phyloP scores from a whole-genome alignment of 768 basidiomycete species.

The Lentinula detonsa region DNA sequence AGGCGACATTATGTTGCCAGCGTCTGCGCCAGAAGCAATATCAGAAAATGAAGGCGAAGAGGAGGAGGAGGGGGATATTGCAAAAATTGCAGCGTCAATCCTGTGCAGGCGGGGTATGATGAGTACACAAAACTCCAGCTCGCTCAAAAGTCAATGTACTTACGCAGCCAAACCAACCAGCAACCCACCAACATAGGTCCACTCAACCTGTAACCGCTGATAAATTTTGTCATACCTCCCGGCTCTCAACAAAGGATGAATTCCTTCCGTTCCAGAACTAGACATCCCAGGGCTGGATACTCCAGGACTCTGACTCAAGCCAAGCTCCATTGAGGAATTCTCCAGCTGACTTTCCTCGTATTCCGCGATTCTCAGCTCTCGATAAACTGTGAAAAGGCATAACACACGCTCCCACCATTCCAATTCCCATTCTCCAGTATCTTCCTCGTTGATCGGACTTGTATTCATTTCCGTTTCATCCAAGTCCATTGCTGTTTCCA shows the following conservation, averaged over 20 bases:
- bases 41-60: not conserved
- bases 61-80: conserved; percentile 47
- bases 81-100: conserved; percentile 55
- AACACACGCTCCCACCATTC: conserved; percentile 37
- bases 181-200: conserved; percentile 63
- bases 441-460: not conserved
- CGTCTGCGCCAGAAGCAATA: not conserved
- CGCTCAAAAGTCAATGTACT: conserved; percentile 10
- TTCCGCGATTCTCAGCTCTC: conserved; percentile 39
- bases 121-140: not conserved
- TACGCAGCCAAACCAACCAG: conserved; percentile 58
- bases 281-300: not conserved
- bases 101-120: conserved; percentile 14
- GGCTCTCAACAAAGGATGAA: conserved; percentile 21
- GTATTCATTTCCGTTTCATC: conserved; percentile 2
- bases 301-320: not conserved
- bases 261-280: not conserved
- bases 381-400: conserved; percentile 50
- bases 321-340: not conserved
- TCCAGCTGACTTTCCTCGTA: not conserved
- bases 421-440: not conserved
- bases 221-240: conserved; percentile 48
- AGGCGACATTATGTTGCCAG: not conserved
- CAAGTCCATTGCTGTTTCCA: conserved; percentile 9
- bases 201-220: conserved; percentile 46